phyloP scores from a whole-genome alignment of 2,329 filamentous ascomycete species.

The Ophiostoma piceae region DNA sequence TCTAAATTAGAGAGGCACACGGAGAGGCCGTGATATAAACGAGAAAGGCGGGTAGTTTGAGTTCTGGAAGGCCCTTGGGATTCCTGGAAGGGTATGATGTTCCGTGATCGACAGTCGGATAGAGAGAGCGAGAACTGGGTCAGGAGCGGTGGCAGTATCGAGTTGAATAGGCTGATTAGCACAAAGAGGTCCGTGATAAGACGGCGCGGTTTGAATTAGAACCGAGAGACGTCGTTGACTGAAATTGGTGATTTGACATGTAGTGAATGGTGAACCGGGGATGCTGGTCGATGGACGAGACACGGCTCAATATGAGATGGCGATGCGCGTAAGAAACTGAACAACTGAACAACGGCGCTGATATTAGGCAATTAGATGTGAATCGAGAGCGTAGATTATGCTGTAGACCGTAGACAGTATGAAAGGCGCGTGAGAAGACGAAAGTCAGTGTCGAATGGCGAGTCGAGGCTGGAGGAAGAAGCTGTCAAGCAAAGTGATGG shows the following conservation, averaged over 20 bases:
- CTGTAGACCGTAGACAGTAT: not conserved
- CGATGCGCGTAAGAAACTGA: not conserved
- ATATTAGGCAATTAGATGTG: not conserved
- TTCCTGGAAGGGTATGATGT: not conserved
- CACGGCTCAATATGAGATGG: not conserved
- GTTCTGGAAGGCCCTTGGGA: not conserved
- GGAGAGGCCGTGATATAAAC: not conserved
- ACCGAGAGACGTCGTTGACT: not conserved
- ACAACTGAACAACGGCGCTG: not conserved
- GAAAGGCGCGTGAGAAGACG: not conserved
- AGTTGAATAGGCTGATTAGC: not conserved
- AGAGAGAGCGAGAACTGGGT: not conserved
- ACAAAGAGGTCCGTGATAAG: not conserved
- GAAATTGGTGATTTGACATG: not conserved
- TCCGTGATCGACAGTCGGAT: slow-evolving; percentile 4
- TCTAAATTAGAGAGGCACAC: not conserved
- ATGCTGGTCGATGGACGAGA: slow-evolving; percentile 4
- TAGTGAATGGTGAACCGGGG: not conserved
- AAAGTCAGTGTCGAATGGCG: not conserved
- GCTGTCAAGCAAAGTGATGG: not conserved
- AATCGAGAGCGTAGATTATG: not conserved
- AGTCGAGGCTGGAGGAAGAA: slow-evolving; percentile 8
- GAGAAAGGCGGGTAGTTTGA: not conserved
- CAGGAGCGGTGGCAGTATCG: not conserved
- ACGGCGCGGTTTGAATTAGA: not conserved